phyloP scores from a whole-genome alignment of 495 filamentous ascomycete species.

The Xylaria bambusicola region DNA sequence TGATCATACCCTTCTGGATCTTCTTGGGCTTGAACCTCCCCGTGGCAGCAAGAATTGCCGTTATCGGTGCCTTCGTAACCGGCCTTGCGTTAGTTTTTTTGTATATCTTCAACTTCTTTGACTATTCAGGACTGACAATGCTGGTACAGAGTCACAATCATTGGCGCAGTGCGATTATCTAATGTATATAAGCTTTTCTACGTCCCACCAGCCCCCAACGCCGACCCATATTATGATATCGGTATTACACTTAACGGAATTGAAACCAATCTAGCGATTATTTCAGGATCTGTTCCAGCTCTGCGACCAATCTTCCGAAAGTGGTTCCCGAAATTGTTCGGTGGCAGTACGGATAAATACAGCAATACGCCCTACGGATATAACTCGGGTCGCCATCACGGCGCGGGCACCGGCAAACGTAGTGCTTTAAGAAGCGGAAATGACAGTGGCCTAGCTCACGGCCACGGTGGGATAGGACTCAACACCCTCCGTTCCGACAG shows the following conservation, averaged over 20 bases:
- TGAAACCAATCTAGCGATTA: constrained; percentile 46
- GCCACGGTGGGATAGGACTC: constrained; percentile 3
- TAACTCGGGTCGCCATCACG: background rate
- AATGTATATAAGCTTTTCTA: constrained; percentile 22
- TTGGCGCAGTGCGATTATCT: constrained; percentile 29
- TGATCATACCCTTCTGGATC: constrained; percentile 51
- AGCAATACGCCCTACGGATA: background rate
- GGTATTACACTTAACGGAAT: constrained; percentile 42
- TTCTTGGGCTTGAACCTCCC: constrained; percentile 49
- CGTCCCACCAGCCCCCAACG: constrained; percentile 4
- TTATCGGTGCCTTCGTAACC: constrained; percentile 46
- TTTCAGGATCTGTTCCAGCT: constrained; percentile 35
- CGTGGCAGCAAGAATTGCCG: constrained; percentile 44
- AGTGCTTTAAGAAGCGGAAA: background rate
- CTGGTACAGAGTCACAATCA: constrained; percentile 38
- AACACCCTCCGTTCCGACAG: constrained; percentile 6
- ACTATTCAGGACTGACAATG: background rate
- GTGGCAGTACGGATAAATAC: constrained; percentile 2
- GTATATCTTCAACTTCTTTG: background rate
- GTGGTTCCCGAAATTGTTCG: constrained; percentile 25
- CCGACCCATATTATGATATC: constrained; percentile 32
- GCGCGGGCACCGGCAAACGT: background rate
- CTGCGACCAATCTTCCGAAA: constrained; percentile 22
- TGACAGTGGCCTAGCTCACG: background rate
- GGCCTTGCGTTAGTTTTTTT: constrained; percentile 41